Base-by-base conservation (phyloP, 2,329 filamentous ascomycete species). In the Ophiocordyceps camponoti-floridani region DNA sequence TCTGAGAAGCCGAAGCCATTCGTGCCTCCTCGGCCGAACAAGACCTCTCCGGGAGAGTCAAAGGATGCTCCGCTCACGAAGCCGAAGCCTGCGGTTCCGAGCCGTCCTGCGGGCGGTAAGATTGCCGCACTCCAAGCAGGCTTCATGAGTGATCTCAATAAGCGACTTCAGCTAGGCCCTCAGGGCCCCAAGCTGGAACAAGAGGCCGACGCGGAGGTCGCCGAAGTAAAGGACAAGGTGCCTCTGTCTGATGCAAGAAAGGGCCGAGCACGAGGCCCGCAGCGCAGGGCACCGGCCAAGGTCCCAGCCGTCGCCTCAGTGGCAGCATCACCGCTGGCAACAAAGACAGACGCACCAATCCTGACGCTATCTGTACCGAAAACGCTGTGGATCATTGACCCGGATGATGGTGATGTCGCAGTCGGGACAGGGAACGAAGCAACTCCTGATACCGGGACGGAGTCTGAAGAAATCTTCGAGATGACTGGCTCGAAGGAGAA, bases 121-220 rank as follows among this genome's bases (percentile, higher is more conserved):
- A 93, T 98, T 58, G 86, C 88, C 14, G 83, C 85, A 23, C 67
- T 98, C 30, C 87, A 94, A 62, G 84, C 84, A 35, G 86, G 84
- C 3, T 96, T 98, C 61, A 78, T 98, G 72, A 87, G 79, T 41
- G 89, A 96, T 56, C 67, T 98, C 40, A 94, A 96, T 62, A 88
- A 86, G 54, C 82, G 87, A 43, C 69, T 98, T 27, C 81, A 86
- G 56, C 65, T 94, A 33, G 91, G 91, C 1, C 89, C 88, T n/a
- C 79, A 84, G 52, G 76, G 72, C 10, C 75, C 79, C 2, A 88
- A 86, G 66, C 82, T 84, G 51, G 80, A 84, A 55, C 81, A 88
- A 50, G 65, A 71, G 38, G 58, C 65, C 10, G 64, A 68, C 13
- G 70, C 78, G 44, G 71, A 75, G 42, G 62, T 65, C 30, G 63